Conservation (phyloP, 2,329 filamentous ascomycete species). For the Colletotrichum acutatum region DNA sequence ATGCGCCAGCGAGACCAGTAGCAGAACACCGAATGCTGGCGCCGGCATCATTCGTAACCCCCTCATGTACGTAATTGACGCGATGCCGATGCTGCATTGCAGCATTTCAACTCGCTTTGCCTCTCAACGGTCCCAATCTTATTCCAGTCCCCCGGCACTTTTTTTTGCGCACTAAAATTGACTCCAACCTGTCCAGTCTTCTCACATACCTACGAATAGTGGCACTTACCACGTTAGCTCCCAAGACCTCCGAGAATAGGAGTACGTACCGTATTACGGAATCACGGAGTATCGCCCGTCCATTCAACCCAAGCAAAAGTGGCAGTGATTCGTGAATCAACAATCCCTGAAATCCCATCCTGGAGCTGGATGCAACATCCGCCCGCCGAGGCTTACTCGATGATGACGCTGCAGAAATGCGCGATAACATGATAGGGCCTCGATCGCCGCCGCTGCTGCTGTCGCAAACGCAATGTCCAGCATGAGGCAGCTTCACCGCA, state of each 20-base stretch:
- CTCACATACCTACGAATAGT: not conserved
- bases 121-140: conserved; percentile 10
- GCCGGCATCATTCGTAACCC: conserved; percentile 4
- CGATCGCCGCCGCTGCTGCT: not conserved
- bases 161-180: not conserved
- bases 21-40: not conserved
- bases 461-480: not conserved
- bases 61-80: conserved; percentile 16
- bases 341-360: conserved; percentile 1
- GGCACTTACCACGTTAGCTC: not conserved
- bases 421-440: not conserved
- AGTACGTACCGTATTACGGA: not conserved
- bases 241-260: not conserved
- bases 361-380: conserved; percentile 15
- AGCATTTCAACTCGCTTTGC: not conserved
- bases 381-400: conserved; percentile 8
- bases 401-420: conserved; percentile 29
- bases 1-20: not conserved
- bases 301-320: not conserved
- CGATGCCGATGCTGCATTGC: conserved; percentile 1
- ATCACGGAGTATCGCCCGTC: not conserved
- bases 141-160: not conserved
- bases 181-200: no score
- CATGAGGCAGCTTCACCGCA: conserved; percentile 9
- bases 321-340: not conserved